A percentile compares a stretch with the other conserved stretches of the same genome.
Conservation (phyloP, 768 basidiomycete species). For the Cantharellus cinnabarinus region DNA sequence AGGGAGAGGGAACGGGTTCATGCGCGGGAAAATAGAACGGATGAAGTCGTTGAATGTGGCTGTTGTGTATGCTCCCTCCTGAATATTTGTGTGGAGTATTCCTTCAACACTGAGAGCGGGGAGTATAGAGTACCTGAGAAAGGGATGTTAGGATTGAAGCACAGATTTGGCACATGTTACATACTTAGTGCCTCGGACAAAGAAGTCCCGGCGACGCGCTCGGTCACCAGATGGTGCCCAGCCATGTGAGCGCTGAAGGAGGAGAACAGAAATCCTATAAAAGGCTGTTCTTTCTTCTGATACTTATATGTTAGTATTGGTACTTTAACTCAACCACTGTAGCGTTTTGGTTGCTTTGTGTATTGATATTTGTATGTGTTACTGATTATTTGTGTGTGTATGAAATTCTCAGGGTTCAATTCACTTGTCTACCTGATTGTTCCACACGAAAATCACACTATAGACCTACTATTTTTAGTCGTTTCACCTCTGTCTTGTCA, state of each 20-base stretch:
- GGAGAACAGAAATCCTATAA: no score
- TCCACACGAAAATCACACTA: no score
- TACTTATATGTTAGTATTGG: no score
- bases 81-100: background rate
- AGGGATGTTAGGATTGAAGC: background rate
- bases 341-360: no score
- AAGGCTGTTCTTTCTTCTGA: no score
- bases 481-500: no score
- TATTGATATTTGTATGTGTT: no score
- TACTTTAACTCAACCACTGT: no score
- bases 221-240: conserved; percentile 4
- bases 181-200: conserved; percentile 7
- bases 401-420: no score
- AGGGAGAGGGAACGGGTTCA: conserved; percentile 5
- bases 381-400: no score
- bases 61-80: conserved; percentile 1
- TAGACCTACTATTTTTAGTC: no score
- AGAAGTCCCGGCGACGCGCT: background rate
- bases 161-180: background rate
- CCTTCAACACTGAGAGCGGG: conserved; percentile 5
- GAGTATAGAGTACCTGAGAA: conserved; percentile 5
- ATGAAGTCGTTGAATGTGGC: conserved; percentile 2
- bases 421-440: no score
- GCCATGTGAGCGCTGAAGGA: conserved; percentile 1
- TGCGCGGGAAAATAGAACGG: background rate